Evolutionary conservation across 495 filamentous ascomycete genomes (phyloP), one percentile per base, ranked within the genome.

Genomic region (Stereocaulon alpinum): DNA sequence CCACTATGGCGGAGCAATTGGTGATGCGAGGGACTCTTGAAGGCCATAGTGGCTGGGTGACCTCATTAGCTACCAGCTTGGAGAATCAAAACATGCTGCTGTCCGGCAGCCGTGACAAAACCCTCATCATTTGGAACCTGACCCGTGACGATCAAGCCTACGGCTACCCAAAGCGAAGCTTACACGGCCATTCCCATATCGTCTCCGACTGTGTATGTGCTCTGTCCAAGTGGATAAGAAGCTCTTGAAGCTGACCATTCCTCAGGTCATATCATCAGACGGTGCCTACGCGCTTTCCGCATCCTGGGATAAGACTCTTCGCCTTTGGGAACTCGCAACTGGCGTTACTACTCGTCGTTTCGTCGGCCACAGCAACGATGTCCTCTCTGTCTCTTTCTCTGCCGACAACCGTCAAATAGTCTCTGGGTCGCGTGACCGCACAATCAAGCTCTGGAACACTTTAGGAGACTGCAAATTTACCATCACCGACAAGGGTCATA

Each of bases 61-160:
- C 78, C 63, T 79, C 69, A 78, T 83, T 99, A 73, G 93, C 93
- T 66, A 99, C 93, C 68, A 96, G 91, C 69, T 84, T 96, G 77
- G 93, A 99, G 86, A 99, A 97, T 87, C 94, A 94, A 70, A 96
- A 99, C 83, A 99, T 99, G 94, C 91, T 99, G 71, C 87, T 99
- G 65, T 99, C 93, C 61, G 91, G 82, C 68, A 88, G 83, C 76
- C 89, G 93, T 75, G 93, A 99, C 84, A 95, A 97, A 85, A 89
- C 88, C 68, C 80, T 99, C 73, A 99, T 99, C 80, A 92, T 99
- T 84, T 99, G 93, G 93, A 95, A 95, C 86, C 86, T 99, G 67
- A 97, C 93, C 76, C 92, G 93, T 76, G 93, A 99, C 75, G 93
- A 97, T 77, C 83, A 86, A 74, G 83, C 86, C 69, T 97, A 96